These are phyloP conservation scores for Citrullus amarus DNA, from an alignment of 306 rosid species.

Conservation along the genomic window DNA sequence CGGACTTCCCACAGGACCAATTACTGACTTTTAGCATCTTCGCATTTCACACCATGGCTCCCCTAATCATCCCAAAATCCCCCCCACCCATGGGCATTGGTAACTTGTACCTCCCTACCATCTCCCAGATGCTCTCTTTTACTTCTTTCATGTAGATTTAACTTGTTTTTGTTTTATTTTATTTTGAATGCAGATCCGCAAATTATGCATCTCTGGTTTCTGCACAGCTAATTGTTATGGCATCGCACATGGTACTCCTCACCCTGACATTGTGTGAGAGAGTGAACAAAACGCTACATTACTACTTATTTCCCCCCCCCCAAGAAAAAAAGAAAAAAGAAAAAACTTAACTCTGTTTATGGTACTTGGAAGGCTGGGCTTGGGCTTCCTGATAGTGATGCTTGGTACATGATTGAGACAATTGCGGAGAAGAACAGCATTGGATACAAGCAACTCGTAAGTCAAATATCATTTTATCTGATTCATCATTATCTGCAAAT, in stretches of 20 bases:
- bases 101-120: not conserved
- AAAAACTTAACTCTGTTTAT: slow-evolving; percentile 12
- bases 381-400: slow-evolving; percentile 85
- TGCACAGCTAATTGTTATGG: slow-evolving; percentile 63
- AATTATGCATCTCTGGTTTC: slow-evolving; percentile 89
- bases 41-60: not conserved
- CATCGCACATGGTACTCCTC: slow-evolving; percentile 82
- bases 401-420: slow-evolving; percentile 94
- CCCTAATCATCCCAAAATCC: not conserved
- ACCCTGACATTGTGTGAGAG: not conserved
- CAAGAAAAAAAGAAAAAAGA: not conserved
- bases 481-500: not conserved
- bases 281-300: not conserved
- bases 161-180: not conserved
- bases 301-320: not conserved
- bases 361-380: slow-evolving; percentile 64
- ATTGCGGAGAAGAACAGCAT: slow-evolving; percentile 83
- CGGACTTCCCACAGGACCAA: not conserved
- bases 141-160: not conserved
- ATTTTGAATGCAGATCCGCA: slow-evolving; percentile 40
- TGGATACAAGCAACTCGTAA: slow-evolving; percentile 91
- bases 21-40: not conserved
- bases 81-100: not conserved
- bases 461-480: slow-evolving; percentile 15
- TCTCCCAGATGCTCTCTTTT: not conserved